Base-by-base conservation (phyloP, 1,284 basidiomycete species). In the Heliocybe sulcata region DNA sequence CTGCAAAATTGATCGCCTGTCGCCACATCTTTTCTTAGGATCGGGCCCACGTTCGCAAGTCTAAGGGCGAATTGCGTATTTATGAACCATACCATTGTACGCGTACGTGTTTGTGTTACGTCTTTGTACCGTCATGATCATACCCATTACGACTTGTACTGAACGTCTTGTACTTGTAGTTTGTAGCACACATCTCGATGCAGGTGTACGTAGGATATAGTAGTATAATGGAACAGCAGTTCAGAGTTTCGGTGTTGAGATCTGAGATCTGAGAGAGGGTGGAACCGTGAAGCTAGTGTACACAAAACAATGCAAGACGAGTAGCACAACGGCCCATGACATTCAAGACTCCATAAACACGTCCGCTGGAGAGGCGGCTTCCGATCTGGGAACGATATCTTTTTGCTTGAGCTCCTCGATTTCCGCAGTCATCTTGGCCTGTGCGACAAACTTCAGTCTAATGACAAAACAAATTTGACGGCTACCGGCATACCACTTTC, bases 351-450 rank as follows among this genome's bases (percentile, higher is more conserved):
- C 63, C 66, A 67, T 67, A 1, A 64, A 62, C 16, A 65, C 59
- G 12, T 57, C 53, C 16, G 26, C 55, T 20, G 9, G 22, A 38
- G 55, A n/a, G n/a, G n/a, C n/a, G n/a, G n/a, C n/a, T n/a, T n/a
- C n/a, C 16, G 55, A 55, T 20, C 59, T 54, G 14, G 14, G 14
- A 56, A 52, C 2, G 58, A 1, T 57, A 61, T 10, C 64, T 58
- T 50, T 61, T 65, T 20, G 66, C 63, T 57, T 76, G 22, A 83
- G 66, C 10, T 65, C 69, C 35, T 77, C 77, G 31, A 83, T 69
- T 55, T 83, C 81, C 23, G 67, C 69, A 51, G 73, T 69, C 14
- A 82, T 65, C 57, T 77, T 77, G 11, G 69, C 67, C 80, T 82
- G 35, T 9, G 8, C 42, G 35, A 20, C 53, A 52, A n/a, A n/a